Evolutionary conservation across 2,329 filamentous ascomycete species (phyloP).

Genomic region (Cladophialophora carrionii): DNA sequence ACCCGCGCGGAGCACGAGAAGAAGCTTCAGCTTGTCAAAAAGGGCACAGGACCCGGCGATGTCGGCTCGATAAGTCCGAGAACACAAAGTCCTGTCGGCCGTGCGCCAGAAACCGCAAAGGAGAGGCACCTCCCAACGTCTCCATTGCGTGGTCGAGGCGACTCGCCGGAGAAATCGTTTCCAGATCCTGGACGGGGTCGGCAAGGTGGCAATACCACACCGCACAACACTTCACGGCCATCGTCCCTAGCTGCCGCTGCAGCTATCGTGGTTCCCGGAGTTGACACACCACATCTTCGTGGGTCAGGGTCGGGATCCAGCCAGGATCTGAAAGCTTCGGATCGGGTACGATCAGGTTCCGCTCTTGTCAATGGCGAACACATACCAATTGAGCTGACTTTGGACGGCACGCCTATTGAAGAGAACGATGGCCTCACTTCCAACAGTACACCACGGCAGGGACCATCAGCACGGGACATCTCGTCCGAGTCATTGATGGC

Average conservation of each 20-base stretch:
- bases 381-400: constrained; percentile 8
- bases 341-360: constrained; percentile 11
- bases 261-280: constrained; percentile 13
- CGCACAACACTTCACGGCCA: constrained; percentile 17
- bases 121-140: constrained; percentile 30
- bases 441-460: constrained; percentile 24
- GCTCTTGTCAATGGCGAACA: constrained; percentile 24
- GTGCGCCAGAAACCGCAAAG: constrained; percentile 8
- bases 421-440: constrained; percentile 14
- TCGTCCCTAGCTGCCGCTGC: constrained; percentile 27
- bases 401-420: constrained; percentile 8
- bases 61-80: constrained; percentile 37
- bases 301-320: constrained; percentile 14
- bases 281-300: constrained; percentile 10
- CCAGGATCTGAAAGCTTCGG: constrained; percentile 1
- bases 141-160: constrained; percentile 29
- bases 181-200: constrained; percentile 13
- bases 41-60: constrained; percentile 40
- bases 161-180: constrained; percentile 12
- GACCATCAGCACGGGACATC: constrained; percentile 9
- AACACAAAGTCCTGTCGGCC: constrained; percentile 34
- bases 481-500: constrained; percentile 20
- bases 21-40: constrained; percentile 49
- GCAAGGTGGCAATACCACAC: constrained; percentile 17
- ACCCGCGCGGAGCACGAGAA: constrained; percentile 67